Evolutionary conservation across 2,329 filamentous ascomycete species (phyloP), one percentile per base, ranked within the genome.

Genomic region (Raffaelea arxii): DNA sequence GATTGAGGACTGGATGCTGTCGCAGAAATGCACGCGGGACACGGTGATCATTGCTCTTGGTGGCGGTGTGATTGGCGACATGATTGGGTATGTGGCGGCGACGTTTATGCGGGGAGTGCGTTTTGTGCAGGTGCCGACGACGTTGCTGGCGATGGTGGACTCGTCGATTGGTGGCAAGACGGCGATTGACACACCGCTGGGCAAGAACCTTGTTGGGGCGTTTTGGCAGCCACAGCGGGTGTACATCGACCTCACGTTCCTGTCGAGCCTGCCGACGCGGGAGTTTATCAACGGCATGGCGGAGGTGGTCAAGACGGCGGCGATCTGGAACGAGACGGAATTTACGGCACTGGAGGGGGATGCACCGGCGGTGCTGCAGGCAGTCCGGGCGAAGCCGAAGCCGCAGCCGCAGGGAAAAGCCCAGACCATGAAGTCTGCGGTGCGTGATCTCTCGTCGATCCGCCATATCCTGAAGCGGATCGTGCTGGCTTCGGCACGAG

Each of bases 221-320:
- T 97, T 98, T 66, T 97, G 91, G 90, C 92, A 98, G 63, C 92
- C 92, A 4, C 77, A 84, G 58, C 82, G 88, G 52, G 90, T 97
- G 54, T 98, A 95, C 66, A 90, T 98, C 56, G 92, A 98, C 64
- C 72, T 97, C 51, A 77, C 82, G 47, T 97, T 98, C 60, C 73
- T 98, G 46, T 87, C 94, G 61, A 94, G 89, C 1, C 72, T 98
- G 19, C 90, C 91, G 1, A 82, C 84, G 53, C 77, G 92, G 54
- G 91, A 98, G 66, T 91, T 98, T 60, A 89, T 96, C 66, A 98
- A 98, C 63, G 92, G 92, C 51, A 96, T 98, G 91, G 92, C 91
- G 23, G 92, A 98, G 69, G 91, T 98, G 25, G 77, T 96, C 62
- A 96, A 96, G 77, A 98, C 92, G 4, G 92, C 92, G 3, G 92